Percentiles rank a stretch among this genome's conserved stretches.
phyloP scores from a whole-genome alignment of 2,329 filamentous ascomycete genomes.

The Trichoderma atrobrunneum region DNA sequence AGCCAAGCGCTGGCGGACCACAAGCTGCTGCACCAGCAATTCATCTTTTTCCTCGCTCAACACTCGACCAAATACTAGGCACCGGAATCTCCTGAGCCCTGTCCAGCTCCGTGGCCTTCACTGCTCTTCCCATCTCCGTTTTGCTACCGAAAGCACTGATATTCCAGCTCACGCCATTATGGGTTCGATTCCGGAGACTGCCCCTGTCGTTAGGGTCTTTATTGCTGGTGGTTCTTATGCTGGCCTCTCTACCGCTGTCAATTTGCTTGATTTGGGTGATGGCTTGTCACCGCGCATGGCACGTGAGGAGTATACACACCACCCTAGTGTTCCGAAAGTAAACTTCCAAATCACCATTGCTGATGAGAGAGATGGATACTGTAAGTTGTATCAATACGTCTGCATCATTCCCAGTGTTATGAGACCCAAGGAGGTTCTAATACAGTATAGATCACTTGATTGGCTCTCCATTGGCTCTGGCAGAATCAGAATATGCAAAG shows the following conservation, averaged over 20 bases:
- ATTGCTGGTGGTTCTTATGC: conserved; percentile 70
- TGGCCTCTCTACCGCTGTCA: conserved; percentile 65
- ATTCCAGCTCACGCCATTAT: conserved; percentile 25
- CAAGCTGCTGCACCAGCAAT: neutral
- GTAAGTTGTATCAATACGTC: conserved; percentile 45
- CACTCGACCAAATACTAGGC: neutral
- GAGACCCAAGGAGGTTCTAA: neutral
- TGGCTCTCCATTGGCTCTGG: conserved; percentile 69
- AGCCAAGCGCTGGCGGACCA: neutral
- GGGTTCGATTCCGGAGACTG: conserved; percentile 30
- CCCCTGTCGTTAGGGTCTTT: conserved; percentile 53
- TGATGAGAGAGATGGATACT: conserved; percentile 80
- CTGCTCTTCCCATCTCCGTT: neutral
- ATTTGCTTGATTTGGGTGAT: conserved; percentile 63
- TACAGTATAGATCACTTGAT: conserved; percentile 64
- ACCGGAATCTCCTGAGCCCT: neutral
- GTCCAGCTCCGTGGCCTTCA: neutral
- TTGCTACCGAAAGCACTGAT: neutral
- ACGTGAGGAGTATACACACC: conserved; percentile 37
- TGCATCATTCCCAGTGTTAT: neutral
- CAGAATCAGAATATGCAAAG: conserved; percentile 59
- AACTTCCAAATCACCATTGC: conserved; percentile 69
- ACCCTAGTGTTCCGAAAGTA: conserved; percentile 45
- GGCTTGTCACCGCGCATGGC: conserved; percentile 51
- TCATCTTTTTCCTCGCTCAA: neutral